phyloP scores from a whole-genome alignment of 2,329 filamentous ascomycete genomes.

The Ophiocordyceps camponoti-saundersi region DNA sequence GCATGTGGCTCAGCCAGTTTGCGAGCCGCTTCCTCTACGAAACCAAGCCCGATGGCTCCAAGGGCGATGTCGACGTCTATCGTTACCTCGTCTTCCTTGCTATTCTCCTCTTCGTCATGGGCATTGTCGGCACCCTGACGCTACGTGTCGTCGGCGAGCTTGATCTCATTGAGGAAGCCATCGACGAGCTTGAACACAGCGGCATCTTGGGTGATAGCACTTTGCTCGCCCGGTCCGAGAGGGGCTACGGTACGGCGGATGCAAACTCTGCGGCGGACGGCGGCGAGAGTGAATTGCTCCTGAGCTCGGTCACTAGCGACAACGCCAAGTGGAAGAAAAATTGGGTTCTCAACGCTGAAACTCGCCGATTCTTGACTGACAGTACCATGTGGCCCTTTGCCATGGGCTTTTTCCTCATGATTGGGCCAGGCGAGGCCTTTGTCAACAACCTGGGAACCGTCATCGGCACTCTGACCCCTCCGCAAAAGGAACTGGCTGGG shows the following conservation, averaged over 20 bases:
- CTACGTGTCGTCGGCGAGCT: conserved; percentile 70
- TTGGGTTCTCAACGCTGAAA: conserved; percentile 85
- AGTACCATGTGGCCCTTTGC: conserved; percentile 94
- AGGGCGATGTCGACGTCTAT: conserved; percentile 55
- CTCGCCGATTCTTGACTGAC: conserved; percentile 66
- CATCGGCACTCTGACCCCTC: conserved; percentile 66
- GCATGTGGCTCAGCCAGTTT: conserved; percentile 89
- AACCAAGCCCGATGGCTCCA: conserved; percentile 41
- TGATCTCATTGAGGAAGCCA: conserved; percentile 74
- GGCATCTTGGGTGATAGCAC: conserved; percentile 63
- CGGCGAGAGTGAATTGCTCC: conserved; percentile 24
- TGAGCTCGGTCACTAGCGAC: conserved; percentile 23
- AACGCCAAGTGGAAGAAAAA: conserved; percentile 57
- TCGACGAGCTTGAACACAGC: conserved; percentile 80
- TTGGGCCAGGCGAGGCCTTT: conserved; percentile 91
- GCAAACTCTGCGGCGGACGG: conserved; percentile 25
- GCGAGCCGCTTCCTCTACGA: conserved; percentile 66
- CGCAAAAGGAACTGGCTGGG: conserved; percentile 21
- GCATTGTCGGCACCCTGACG: conserved; percentile 55
- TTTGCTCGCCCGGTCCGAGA: conserved; percentile 42
- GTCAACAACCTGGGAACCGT: conserved; percentile 95
- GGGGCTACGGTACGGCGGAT: conserved; percentile 45
- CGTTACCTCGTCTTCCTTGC: conserved; percentile 78
- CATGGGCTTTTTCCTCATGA: conserved; percentile 77
- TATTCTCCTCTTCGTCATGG: conserved; percentile 50